These are phyloP conservation scores for Grosmannia penicillata DNA, from an alignment of 2,329 filamentous ascomycete species.

Conservation along the genomic window DNA sequence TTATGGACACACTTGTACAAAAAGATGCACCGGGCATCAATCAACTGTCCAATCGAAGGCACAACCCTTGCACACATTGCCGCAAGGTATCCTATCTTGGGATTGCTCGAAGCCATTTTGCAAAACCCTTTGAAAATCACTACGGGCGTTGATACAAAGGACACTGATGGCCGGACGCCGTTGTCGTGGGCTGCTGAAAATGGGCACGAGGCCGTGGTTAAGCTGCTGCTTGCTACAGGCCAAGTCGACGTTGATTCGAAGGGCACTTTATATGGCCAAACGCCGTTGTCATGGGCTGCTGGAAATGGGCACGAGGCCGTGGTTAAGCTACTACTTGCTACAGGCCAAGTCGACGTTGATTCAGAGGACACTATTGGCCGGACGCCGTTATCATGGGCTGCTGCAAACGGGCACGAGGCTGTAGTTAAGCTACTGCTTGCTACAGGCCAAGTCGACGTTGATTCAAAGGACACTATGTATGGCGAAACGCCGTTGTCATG, in stretches of 20 bases:
- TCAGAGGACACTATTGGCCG: neutral
- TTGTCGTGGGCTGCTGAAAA: neutral
- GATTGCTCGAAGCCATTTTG: neutral
- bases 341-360: neutral
- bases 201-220: neutral
- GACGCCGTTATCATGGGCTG: neutral
- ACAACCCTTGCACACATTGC: neutral
- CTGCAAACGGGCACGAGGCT: neutral
- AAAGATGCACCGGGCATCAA: neutral
- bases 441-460: neutral
- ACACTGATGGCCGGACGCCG: neutral
- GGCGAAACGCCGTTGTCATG: neutral
- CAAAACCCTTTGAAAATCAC: neutral
- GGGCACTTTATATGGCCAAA: neutral
- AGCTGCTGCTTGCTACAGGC: neutral
- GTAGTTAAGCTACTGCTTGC: neutral
- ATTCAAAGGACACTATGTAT: neutral
- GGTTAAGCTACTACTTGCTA: neutral
- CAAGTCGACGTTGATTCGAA: neutral
- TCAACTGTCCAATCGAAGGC: neutral
- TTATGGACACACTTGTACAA: neutral
- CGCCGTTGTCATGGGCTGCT: neutral
- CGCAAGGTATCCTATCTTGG: neutral
- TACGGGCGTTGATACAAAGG: neutral
- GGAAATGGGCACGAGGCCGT: neutral